Base-by-base conservation (phyloP, 73 alveolate genomes). In the Uronychia setigera region DNA sequence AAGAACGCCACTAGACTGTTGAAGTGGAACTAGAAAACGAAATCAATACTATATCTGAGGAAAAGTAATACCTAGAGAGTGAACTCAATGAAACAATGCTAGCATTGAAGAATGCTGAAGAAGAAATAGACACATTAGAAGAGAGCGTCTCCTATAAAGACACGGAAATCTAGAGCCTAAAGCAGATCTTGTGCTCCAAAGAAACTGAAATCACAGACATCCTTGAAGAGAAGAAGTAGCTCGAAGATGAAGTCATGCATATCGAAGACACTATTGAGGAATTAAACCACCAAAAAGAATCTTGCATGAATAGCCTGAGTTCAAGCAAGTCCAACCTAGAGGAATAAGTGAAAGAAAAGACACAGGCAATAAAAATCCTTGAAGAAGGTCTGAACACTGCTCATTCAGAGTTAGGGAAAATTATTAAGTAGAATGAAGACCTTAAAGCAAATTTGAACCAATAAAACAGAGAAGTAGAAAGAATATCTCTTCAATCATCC, bases 21-120 rank as follows among this genome's bases (percentile, higher is more conserved):
- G 31, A 26, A 1, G 28, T 83, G 19, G 90, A 67, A 29, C 1
- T 83, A 1, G 74, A 83, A 30, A 32, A 25, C 26, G 90, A 83
- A 31, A 32, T 81, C 25, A 35, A 33, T 29, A 30, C 28, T 29
- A 60, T 58, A 26, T 28, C 26, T 13, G 90, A 74, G 11, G 79
- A 83, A 34, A 83, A 83, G 79, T 1, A 35, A 59, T 78, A 83
- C n/a, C 59, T 59, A 74, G 90, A 83, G 59, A 32, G 58, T 27
- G 78, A 83, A 33, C 26, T 83, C 11, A 27, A 29, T 25, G 46
- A 46, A 19, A 46, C 67, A 5, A 11, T 46, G 67, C 67, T 46
- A 5, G 67, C 67, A 11, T 19, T 46, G 67, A 46, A 19, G 67
- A 46, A 46, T 19, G 67, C 67, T 46, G 67, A 46, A 19, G 67